Conservation (phyloP, 192 early-diverging fungal genomes). For the Spizellomyces sp. region DNA sequence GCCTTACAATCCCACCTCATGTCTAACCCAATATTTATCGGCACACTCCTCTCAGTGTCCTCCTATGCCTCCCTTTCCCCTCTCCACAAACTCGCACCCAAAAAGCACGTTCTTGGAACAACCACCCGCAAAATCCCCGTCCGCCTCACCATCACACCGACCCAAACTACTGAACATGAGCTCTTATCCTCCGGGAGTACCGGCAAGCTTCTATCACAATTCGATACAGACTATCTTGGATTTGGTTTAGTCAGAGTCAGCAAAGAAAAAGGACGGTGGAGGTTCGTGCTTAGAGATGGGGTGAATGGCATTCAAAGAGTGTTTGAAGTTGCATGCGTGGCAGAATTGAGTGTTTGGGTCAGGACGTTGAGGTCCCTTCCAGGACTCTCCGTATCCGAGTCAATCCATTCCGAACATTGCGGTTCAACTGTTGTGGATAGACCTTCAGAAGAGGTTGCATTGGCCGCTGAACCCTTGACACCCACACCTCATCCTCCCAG, state of each 20-base stretch:
- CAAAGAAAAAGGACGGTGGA: not conserved
- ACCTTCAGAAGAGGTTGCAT: not conserved
- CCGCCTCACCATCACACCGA: not conserved
- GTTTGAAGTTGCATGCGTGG: not conserved
- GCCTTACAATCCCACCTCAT: no score
- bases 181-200: not conserved
- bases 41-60: not conserved
- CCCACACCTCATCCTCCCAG: not conserved
- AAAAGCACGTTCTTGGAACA: not conserved
- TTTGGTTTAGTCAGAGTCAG: not conserved
- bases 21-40: not conserved
- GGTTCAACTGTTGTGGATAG: no score
- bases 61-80: not conserved
- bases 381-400: not conserved
- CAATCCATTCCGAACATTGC: no score
- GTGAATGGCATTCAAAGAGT: not conserved
- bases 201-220: not conserved
- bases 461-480: not conserved
- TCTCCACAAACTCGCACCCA: not conserved
- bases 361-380: not conserved
- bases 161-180: not conserved
- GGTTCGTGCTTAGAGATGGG: not conserved
- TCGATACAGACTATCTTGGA: not conserved
- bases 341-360: not conserved
- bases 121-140: not conserved